A percentile compares a stretch with the other conserved stretches of the same genome.
Conservation (phyloP, 2,329 filamentous ascomycete genomes). For the Leptosphaerulina australis region DNA sequence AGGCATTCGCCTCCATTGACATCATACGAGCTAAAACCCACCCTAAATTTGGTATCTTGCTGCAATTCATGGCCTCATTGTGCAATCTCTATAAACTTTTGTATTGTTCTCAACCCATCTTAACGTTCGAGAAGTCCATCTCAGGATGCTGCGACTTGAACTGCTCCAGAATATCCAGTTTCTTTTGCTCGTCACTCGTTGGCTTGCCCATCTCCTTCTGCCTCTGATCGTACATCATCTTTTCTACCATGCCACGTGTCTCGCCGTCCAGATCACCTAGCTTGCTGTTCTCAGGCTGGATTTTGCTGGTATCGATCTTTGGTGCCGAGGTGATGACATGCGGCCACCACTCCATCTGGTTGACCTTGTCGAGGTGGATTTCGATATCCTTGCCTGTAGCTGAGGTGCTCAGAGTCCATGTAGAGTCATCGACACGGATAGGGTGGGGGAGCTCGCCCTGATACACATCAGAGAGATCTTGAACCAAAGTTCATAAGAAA, state of each 20-base stretch:
- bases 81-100: background rate
- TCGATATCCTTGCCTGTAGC: conserved; percentile 71
- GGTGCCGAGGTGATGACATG: conserved; percentile 87
- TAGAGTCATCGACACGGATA: conserved; percentile 83
- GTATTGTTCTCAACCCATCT: conserved; percentile 55
- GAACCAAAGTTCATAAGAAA: background rate
- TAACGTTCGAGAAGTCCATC: conserved; percentile 71
- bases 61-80: background rate
- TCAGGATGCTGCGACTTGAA: conserved; percentile 83
- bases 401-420: conserved; percentile 83
- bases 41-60: background rate
- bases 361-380: conserved; percentile 91
- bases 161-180: conserved; percentile 85
- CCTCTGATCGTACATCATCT: conserved; percentile 99
- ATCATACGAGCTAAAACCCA: background rate
- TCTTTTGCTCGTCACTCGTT: conserved; percentile 93
- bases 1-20: background rate
- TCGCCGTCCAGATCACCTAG: conserved; percentile 92
- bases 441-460: conserved; percentile 85
- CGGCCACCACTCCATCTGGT: conserved; percentile 98
- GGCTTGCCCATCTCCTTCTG: conserved; percentile 93
- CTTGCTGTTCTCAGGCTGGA: conserved; percentile 89
- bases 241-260: conserved; percentile 97
- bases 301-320: conserved; percentile 93
- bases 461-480: conserved; percentile 13